Conservation (phyloP, 1,139 yeast genomes). For the Yamadazyma songkhlaensis region DNA sequence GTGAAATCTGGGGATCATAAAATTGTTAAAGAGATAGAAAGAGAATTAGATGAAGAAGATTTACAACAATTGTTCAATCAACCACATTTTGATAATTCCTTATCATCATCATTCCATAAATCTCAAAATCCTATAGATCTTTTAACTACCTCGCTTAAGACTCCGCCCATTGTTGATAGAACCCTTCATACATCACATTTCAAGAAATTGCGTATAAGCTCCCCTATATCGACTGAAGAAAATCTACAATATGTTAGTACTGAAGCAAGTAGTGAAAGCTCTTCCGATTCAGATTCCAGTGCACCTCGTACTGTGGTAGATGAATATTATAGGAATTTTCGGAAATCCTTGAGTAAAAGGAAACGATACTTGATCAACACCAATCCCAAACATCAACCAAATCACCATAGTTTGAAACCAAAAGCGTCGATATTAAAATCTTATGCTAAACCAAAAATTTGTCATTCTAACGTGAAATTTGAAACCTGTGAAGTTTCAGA, state of each 20-base stretch:
- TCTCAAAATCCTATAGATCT: constrained; percentile 22
- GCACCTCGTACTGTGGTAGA: constrained; percentile 15
- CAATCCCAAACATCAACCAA: constrained; percentile 44
- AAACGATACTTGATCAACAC: constrained; percentile 19
- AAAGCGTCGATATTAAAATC: constrained; percentile 39
- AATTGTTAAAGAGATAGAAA: no score
- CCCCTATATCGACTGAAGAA: constrained; percentile 28
- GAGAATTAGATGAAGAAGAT: background rate
- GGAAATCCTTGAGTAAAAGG: constrained; percentile 16
- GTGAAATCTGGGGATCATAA: constrained; percentile 1
- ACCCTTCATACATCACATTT: constrained; percentile 38
- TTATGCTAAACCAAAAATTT: background rate
- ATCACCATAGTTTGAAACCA: constrained; percentile 42
- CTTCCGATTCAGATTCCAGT: constrained; percentile 29
- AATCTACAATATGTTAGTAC: background rate
- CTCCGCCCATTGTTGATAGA: constrained; percentile 39
- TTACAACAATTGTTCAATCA: constrained; percentile 7
- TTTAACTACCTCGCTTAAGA: constrained; percentile 20
- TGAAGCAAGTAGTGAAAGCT: constrained; percentile 18
- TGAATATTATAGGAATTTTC: constrained; percentile 12
- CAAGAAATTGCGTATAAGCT: constrained; percentile 43
- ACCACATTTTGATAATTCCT: constrained; percentile 12
- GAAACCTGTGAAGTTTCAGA: background rate
- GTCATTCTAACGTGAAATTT: background rate
- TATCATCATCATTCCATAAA: constrained; percentile 14